These are phyloP conservation scores for Blastobotrys attinorum DNA, from an alignment of 805 yeast species.

Conservation along the genomic window DNA sequence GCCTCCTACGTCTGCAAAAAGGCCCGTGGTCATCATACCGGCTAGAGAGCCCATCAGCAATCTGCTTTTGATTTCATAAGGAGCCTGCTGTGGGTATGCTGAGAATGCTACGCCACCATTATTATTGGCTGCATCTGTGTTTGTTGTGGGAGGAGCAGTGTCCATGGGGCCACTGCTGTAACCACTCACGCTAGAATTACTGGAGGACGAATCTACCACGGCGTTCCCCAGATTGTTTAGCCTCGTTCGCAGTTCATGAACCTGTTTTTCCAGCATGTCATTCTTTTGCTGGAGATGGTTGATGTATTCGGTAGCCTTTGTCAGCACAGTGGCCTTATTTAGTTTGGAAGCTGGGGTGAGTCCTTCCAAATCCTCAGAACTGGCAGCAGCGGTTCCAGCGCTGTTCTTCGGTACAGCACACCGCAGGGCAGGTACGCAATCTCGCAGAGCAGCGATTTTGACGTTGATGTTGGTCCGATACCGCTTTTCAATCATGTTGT, in stretches of 20 bases:
- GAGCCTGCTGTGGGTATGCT: background rate
- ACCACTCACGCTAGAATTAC: background rate
- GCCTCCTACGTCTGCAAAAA: slow-evolving; percentile 13
- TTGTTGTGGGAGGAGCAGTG: background rate
- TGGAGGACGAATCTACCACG: background rate
- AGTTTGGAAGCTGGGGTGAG: slow-evolving; percentile 66
- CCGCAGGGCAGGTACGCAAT: slow-evolving; percentile 71
- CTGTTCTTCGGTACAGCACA: too few species aligned
- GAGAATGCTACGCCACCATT: slow-evolving; percentile 1
- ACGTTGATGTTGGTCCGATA: slow-evolving; percentile 72
- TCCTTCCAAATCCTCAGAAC: slow-evolving; percentile 58
- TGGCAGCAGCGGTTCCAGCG: slow-evolving; percentile 34
- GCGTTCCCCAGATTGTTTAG: background rate
- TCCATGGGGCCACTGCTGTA: background rate
- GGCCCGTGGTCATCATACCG: slow-evolving; percentile 28
- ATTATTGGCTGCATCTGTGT: too few species aligned
- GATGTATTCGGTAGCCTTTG: slow-evolving; percentile 77
- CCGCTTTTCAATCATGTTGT: slow-evolving; percentile 74
- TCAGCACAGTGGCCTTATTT: slow-evolving; percentile 68
- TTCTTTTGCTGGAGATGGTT: slow-evolving; percentile 61
- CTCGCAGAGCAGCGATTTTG: slow-evolving; percentile 58
- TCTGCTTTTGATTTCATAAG: background rate
- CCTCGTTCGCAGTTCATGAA: slow-evolving; percentile 35
- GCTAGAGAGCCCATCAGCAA: slow-evolving; percentile 32
- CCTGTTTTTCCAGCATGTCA: slow-evolving; percentile 41